Conservation (phyloP, 805 yeast species). For the Kodamaea kaohsiungensis region DNA sequence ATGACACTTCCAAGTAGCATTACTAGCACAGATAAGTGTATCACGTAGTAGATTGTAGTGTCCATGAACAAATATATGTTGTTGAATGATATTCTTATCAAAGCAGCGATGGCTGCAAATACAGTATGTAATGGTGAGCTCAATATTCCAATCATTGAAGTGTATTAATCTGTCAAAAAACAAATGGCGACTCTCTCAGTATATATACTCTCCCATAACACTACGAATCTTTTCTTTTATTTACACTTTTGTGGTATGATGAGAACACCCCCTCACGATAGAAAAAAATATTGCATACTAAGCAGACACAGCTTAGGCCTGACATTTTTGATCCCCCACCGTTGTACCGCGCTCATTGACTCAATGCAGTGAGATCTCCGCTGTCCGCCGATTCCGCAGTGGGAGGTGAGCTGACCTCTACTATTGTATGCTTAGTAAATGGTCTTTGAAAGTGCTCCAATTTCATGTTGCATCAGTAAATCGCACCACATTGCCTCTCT, state of each 20-base stretch:
- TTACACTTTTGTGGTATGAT: not conserved
- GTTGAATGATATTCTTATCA: constrained; percentile 8
- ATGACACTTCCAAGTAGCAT: constrained; percentile 12
- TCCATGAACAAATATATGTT: constrained; percentile 12
- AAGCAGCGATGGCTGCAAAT: constrained; percentile 7
- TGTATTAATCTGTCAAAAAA: not conserved
- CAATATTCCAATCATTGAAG: not conserved
- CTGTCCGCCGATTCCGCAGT: not conserved
- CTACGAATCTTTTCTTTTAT: constrained; percentile 1
- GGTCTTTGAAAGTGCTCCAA: not conserved
- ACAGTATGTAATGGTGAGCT: constrained; percentile 7
- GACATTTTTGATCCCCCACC: not conserved
- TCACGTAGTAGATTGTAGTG: constrained; percentile 14
- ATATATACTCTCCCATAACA: constrained; percentile 1
- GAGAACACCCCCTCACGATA: not conserved
- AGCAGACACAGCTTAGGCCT: not conserved
- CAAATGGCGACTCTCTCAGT: not conserved
- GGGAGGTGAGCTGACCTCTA: not conserved
- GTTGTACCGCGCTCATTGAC: not conserved
- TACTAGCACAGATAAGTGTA: constrained; percentile 15
- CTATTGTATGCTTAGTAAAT: not conserved
- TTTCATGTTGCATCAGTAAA: not conserved
- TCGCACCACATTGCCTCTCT: not conserved
- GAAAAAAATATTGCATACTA: not conserved
- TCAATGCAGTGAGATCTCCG: not conserved